Evolutionary conservation across 1,284 basidiomycete genomes (phyloP), one percentile per base, ranked within the genome.

Genomic region (Filobasidium uniguttulatum): DNA sequence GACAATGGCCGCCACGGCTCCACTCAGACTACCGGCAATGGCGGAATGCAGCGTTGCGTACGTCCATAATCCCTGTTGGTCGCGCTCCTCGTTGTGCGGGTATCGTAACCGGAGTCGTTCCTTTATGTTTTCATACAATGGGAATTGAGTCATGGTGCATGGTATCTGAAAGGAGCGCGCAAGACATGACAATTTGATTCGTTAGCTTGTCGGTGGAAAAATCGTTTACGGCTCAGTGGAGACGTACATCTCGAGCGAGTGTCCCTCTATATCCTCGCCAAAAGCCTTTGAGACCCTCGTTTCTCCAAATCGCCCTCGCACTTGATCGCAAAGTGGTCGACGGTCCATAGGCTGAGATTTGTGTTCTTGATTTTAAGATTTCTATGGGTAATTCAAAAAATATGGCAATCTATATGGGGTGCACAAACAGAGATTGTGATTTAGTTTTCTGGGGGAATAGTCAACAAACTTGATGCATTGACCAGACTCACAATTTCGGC

Each of bases 101-200:
- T 64, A 61, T 17, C 56, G 28, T 34, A 35, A 59, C 0, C 83
- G 78, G 5, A 83, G 64, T 29, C 74, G 72, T 1, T 72, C 57
- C 67, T 98, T 98, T 56, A 98, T 73, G 35, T 79, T 73, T 70
- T 98, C 94, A 63, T 97, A 99, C 23, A 98, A 69, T 0, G 94
- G 94, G 64, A 98, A 99, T 66, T 99, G 94, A 20, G 98, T 74
- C 10, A 89, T 91, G 1, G 93, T 94, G 72, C 98, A 98, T 0
- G 93, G 93, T 36, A 98, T 89, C 88, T 93, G 17, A 17, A n/a
- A 14, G 20, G 33, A 48, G n/a, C 26, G n/a, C n/a, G n/a, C n/a
- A n/a, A n/a, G n/a, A n/a, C n/a, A n/a, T 10, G 31, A 10, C 30
- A 30, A 20, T 14, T 17, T 33, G 10, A 9, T 20, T 31, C 23